A percentile compares a stretch with the other conserved stretches of the same genome.
These are phyloP conservation scores for Ophiostoma angusticollis DNA, from an alignment of 2,329 filamentous ascomycete genomes.

Conservation along the genomic window DNA sequence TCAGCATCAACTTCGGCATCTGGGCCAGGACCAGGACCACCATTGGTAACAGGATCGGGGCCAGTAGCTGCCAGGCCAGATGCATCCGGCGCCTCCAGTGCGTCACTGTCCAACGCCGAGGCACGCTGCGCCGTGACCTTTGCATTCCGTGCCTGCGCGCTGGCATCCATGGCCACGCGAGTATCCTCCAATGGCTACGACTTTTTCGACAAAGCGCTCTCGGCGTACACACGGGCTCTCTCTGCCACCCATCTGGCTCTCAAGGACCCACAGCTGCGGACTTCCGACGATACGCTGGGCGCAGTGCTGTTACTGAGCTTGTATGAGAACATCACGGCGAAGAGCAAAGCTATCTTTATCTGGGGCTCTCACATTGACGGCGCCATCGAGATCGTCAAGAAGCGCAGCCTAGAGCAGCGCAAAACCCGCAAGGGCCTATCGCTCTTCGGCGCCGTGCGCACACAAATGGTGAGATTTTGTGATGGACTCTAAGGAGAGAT, in stretches of 20 bases:
- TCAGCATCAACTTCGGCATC: too few relatives aligned
- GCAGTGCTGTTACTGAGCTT: constrained; percentile 47
- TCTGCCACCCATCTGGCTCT: constrained; percentile 40
- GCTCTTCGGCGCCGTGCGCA: constrained; percentile 47
- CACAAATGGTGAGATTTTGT: constrained; percentile 38
- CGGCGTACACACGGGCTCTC: constrained; percentile 42
- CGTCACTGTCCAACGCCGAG: background rate
- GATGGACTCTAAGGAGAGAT: too few relatives aligned
- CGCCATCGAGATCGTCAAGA: constrained; percentile 47
- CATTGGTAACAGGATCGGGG: too few relatives aligned
- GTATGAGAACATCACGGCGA: constrained; percentile 48
- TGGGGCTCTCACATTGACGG: constrained; percentile 55
- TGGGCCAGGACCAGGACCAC: too few relatives aligned
- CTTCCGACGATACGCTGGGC: constrained; percentile 44
- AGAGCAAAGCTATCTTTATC: constrained; percentile 39
- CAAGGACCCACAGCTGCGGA: constrained; percentile 33
- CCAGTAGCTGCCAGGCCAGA: background rate
- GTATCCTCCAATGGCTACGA: constrained; percentile 22
- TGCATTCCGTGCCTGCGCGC: constrained; percentile 46
- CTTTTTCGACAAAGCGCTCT: constrained; percentile 30
- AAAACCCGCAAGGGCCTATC: constrained; percentile 38
- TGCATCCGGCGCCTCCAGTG: too few relatives aligned
- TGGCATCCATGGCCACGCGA: constrained; percentile 44
- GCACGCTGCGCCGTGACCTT: constrained; percentile 26
- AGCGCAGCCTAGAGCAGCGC: constrained; percentile 42